Base-by-base conservation (phyloP, 768 basidiomycete species). In the Hebeloma cylindrosporum region DNA sequence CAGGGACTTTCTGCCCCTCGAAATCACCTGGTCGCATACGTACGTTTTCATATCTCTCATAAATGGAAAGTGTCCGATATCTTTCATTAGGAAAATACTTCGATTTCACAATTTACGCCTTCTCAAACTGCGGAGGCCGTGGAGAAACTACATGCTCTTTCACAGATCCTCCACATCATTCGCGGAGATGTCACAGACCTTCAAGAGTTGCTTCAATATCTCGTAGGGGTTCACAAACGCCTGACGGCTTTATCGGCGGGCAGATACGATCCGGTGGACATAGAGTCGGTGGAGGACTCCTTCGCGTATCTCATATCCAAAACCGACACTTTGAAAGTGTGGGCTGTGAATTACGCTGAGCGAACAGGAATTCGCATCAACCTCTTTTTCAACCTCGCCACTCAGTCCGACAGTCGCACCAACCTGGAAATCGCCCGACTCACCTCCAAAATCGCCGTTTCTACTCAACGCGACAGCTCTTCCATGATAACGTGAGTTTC, bases 401-500 rank as follows among this genome's bases (percentile, higher is more conserved):
- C 52, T 3, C 55, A 59, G 36, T 40, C 40, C 13, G 58, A 60
- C 37, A 60, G 47, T 40, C 31, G 34, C 22, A 52, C 47, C 4
- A 60, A 57, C 18, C 28, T 60, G 5, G 41, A 46, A 18, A 54
- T 60, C 18, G 56, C 58, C 1, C 34, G 44, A 18, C 46, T 55
- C 18, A 55, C 58, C 2, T 47, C 51, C 28, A 48, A 52, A 18
- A 61, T 61, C 17, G 51, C 60, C 1, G 45, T 51, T 2, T 41
- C 50, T 7, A 51, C 60, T 1, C 55, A 59, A 33, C 51, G 48
- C 26, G 60, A 61, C 29, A 61, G 57, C 26, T 59, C 60, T 2
- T 51, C 57, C 8, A 61, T 61, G 60, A 59, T 59, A 25, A 56
- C 58, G 60, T 61, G 31, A 7, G 59, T 52, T 36, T 9, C 25